These are phyloP conservation scores for Hysterium pulicare DNA, from an alignment of 2,329 filamentous ascomycete species.

Conservation along the genomic window DNA sequence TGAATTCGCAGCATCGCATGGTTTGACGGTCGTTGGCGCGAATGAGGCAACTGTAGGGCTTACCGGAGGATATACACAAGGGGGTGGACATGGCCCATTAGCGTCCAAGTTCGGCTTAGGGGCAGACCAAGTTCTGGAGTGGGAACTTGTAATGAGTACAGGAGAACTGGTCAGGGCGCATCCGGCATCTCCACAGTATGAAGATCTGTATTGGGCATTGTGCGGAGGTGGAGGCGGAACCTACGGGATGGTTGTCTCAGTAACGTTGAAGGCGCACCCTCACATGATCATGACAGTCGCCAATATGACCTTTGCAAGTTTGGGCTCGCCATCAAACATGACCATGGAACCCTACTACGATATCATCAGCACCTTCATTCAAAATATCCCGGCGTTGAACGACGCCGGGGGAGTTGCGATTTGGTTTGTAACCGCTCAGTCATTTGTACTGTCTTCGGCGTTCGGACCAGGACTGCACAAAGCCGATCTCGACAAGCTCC, in stretches of 20 bases:
- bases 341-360: constrained; percentile 14
- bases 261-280: constrained; percentile 26
- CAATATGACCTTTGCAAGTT: constrained; percentile 12
- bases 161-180: constrained; percentile 27
- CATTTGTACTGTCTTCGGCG: constrained; percentile 2
- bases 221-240: constrained; percentile 29
- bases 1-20: constrained; percentile 15
- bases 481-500: constrained; percentile 1
- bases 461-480: constrained; percentile 2
- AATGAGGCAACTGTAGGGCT: constrained; percentile 31
- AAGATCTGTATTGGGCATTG: constrained; percentile 37
- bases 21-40: constrained; percentile 23
- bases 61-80: constrained; percentile 29
- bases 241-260: constrained; percentile 27
- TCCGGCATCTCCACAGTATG: constrained; percentile 22
- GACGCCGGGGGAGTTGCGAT: background rate
- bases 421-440: background rate
- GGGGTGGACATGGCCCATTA: constrained; percentile 24
- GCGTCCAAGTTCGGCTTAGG: constrained; percentile 18
- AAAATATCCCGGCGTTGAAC: constrained; percentile 1
- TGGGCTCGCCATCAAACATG: too few species aligned
- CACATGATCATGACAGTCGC: constrained; percentile 20
- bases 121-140: constrained; percentile 30
- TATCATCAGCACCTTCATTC: constrained; percentile 1
- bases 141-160: constrained; percentile 29